phyloP scores from a whole-genome alignment of 2,329 filamentous ascomycete genomes.

The Fusarium abutilonis region DNA sequence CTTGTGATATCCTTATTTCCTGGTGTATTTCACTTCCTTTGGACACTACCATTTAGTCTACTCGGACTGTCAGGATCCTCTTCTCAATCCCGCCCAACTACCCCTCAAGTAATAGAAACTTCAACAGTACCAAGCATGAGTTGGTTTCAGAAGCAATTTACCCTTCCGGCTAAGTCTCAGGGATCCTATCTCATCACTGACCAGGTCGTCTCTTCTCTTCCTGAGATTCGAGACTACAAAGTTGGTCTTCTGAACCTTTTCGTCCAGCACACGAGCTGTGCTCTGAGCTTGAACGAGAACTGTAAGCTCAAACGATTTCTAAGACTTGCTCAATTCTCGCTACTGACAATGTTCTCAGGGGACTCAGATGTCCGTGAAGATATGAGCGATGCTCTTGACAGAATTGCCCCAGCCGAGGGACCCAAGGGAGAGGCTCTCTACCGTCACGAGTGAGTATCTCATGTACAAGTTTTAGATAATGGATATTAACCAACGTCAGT shows the following conservation, averaged over 20 bases:
- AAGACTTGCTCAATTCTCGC: too few relatives aligned
- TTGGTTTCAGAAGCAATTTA: conserved; percentile 88
- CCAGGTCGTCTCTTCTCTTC: conserved; percentile 73
- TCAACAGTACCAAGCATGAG: conserved; percentile 61
- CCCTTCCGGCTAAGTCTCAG: conserved; percentile 77
- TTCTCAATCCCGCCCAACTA: conserved; percentile 46
- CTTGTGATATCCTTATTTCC: conserved; percentile 65
- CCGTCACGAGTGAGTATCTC: conserved; percentile 66
- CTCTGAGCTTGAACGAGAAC: conserved; percentile 93
- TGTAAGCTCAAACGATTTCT: conserved; percentile 52
- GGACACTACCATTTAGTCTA: conserved; percentile 58
- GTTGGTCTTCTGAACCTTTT: conserved; percentile 89
- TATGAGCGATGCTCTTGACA: conserved; percentile 93
- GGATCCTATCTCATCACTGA: conserved; percentile 93
- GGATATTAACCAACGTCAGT: conserved; percentile 48
- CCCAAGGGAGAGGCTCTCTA: conserved; percentile 79
- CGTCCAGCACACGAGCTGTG: conserved; percentile 94
- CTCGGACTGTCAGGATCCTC: conserved; percentile 49
- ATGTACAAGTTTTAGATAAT: neutral
- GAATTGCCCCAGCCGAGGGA: conserved; percentile 83
- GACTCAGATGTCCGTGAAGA: conserved; percentile 86
- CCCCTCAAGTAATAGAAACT: conserved; percentile 37
- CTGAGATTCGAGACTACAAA: conserved; percentile 85
- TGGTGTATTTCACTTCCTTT: conserved; percentile 61
- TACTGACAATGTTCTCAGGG: conserved; percentile 58